Evolutionary conservation across 2,329 filamentous ascomycete species (phyloP), one percentile per base, ranked within the genome.

Genomic region (Stagonosporopsis cucurbitacearum): DNA sequence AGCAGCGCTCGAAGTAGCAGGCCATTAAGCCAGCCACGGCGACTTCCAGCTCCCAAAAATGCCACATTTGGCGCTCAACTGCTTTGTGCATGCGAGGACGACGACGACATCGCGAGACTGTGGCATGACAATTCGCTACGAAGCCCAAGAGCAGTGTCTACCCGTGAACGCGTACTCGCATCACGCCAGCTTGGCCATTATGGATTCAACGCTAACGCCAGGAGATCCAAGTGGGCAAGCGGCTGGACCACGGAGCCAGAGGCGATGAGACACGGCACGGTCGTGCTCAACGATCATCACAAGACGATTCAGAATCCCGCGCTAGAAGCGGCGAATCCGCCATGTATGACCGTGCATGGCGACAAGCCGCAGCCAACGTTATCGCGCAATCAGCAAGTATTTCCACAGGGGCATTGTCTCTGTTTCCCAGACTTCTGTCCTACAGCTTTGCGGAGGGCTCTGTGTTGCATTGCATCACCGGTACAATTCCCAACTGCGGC

Each of bases 231-330:
- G 47, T 36, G 40, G 17, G 42, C 41, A 49, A 43, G 53, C 48
- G 53, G 53, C 47, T 56, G 53, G 53, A 51, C 26, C 33, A 26
- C 37, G 32, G 36, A 39, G 48, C 37, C 30, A 50, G 23, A 50
- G 53, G 53, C 42, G 53, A 51, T 48, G 20, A 51, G 44, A 51
- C 36, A 51, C 42, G 53, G 53, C 53, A 56, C 42, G 48, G 42
- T 44, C 23, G 37, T 32, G 46, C 37, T 12, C 37, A 46, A 50
- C 30, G 36, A 51, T 51, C 32, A 56, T 43, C 30, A 39, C 47
- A 47, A 17, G 36, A 50, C 47, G 30, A 37, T 17, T 28, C 30
- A 47, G 39, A 26, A 3, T 13, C 22, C 33, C 6, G 36, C 46
- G 42, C 46, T 50, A 50, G 17, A 23, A 20, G 46, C 41, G 36